phyloP scores from a whole-genome alignment of 2,329 filamentous ascomycete genomes.

The Pseudocercospora eumusae region DNA sequence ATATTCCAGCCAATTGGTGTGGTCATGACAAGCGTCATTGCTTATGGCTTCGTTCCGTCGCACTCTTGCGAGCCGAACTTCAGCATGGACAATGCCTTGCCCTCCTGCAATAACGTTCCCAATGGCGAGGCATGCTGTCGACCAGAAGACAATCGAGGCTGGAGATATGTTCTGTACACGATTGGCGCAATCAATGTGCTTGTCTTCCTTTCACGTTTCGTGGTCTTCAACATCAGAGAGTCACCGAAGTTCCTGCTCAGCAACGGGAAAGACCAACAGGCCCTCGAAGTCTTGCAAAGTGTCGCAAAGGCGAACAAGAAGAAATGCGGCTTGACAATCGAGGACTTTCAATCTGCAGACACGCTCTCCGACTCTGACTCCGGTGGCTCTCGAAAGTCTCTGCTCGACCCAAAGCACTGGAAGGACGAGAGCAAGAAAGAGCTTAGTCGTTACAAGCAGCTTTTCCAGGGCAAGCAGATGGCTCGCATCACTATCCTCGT shows the following conservation, averaged over 20 bases:
- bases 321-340: slow-evolving; percentile 39
- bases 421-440: slow-evolving; percentile 44
- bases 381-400: slow-evolving; percentile 4
- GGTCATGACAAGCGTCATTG: slow-evolving; percentile 53
- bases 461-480: slow-evolving; percentile 49
- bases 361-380: slow-evolving; percentile 9
- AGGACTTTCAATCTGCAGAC: slow-evolving; percentile 42
- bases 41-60: slow-evolving; percentile 56
- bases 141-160: slow-evolving; percentile 47
- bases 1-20: slow-evolving; percentile 60
- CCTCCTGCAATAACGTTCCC: slow-evolving; percentile 46
- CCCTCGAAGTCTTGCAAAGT: slow-evolving; percentile 50
- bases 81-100: slow-evolving; percentile 44
- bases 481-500: slow-evolving; percentile 50
- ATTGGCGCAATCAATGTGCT: slow-evolving; percentile 45
- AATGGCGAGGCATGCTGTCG: slow-evolving; percentile 42
- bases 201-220: slow-evolving; percentile 56
- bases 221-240: slow-evolving; percentile 58
- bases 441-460: slow-evolving; percentile 46
- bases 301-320: slow-evolving; percentile 48
- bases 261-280: slow-evolving; percentile 54
- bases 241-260: slow-evolving; percentile 62
- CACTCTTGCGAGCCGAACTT: slow-evolving; percentile 57
- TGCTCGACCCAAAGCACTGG: slow-evolving; percentile 17
- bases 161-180: slow-evolving; percentile 48